A percentile compares a stretch with the other conserved stretches of the same genome.
Conservation (phyloP, 2,329 filamentous ascomycete species). For the Colletotrichum sublineola region DNA sequence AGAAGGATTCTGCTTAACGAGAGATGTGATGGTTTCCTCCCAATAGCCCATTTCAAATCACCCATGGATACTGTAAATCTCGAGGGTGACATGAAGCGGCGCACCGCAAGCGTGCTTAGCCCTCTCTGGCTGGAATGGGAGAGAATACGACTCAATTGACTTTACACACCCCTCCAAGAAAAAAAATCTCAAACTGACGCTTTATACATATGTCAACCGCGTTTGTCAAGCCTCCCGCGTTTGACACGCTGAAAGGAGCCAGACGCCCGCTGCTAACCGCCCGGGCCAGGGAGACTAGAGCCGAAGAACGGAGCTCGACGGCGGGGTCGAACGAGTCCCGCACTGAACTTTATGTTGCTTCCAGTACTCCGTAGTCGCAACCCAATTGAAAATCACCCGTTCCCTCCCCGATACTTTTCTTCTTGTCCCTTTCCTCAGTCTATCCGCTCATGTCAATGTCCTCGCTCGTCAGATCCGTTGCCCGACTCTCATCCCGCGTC, state of each 20-base stretch:
- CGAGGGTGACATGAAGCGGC: too few relatives aligned
- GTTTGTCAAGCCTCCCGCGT: neutral
- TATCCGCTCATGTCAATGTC: slow-evolving; percentile 27
- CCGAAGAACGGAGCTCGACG: slow-evolving; percentile 41
- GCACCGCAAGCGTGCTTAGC: neutral
- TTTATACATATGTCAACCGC: slow-evolving; percentile 2
- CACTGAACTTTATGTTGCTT: slow-evolving; percentile 9
- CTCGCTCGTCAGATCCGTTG: slow-evolving; percentile 39
- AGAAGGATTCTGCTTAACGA: neutral
- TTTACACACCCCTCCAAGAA: too few relatives aligned
- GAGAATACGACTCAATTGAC: neutral
- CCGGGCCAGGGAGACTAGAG: slow-evolving; percentile 18
- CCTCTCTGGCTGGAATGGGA: too few relatives aligned
- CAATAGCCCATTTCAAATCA: neutral
- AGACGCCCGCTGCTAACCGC: slow-evolving; percentile 29
- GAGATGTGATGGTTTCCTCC: neutral
- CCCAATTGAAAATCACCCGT: neutral
- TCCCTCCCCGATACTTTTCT: neutral
- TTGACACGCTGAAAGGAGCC: neutral
- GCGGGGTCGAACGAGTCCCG: slow-evolving; percentile 31
- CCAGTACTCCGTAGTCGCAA: slow-evolving; percentile 4
- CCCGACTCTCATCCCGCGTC: slow-evolving; percentile 38
- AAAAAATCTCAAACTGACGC: neutral
- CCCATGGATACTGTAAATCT: too few relatives aligned
- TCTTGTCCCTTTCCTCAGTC: neutral